Conservation (phyloP, 371 early-diverging fungal species). For the Dichotomocladium elegans region DNA sequence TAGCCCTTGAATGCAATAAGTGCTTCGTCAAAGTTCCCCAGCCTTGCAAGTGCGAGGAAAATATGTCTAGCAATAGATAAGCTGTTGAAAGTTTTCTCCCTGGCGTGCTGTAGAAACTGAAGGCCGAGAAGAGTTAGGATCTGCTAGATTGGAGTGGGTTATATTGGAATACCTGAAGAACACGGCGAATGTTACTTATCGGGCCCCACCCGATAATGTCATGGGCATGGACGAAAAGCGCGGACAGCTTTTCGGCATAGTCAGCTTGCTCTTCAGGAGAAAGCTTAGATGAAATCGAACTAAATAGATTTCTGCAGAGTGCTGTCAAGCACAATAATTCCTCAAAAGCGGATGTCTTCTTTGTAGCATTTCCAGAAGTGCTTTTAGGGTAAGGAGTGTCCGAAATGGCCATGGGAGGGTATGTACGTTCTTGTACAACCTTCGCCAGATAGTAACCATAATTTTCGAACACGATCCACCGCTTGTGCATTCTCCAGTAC, state of each 20-base stretch:
- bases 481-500: conserved; percentile 43
- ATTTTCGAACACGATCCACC: conserved; percentile 43
- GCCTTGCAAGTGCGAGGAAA: conserved; percentile 47
- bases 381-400: neutral
- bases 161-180: conserved; percentile 18
- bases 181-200: conserved; percentile 20
- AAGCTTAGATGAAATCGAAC: neutral
- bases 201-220: conserved; percentile 41
- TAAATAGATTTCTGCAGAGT: conserved; percentile 6
- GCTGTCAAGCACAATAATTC: conserved; percentile 6
- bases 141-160: neutral
- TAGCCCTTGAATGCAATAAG: conserved; percentile 60
- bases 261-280: neutral
- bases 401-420: conserved; percentile 16
- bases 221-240: conserved; percentile 22
- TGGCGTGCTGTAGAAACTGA: conserved; percentile 52
- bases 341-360: conserved; percentile 9
- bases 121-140: too few relatives aligned
- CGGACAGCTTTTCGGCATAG: conserved; percentile 13
- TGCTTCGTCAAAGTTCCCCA: conserved; percentile 74
- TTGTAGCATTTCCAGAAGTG: neutral
- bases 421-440: conserved; percentile 19
- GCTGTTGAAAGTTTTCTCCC: conserved; percentile 66
- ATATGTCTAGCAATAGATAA: conserved; percentile 61
- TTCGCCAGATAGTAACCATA: conserved; percentile 34